A percentile compares a stretch with the other conserved stretches of the same genome.
Evolutionary conservation across 2,329 filamentous ascomycete species (phyloP).

Genomic region (Calonectria montana): DNA sequence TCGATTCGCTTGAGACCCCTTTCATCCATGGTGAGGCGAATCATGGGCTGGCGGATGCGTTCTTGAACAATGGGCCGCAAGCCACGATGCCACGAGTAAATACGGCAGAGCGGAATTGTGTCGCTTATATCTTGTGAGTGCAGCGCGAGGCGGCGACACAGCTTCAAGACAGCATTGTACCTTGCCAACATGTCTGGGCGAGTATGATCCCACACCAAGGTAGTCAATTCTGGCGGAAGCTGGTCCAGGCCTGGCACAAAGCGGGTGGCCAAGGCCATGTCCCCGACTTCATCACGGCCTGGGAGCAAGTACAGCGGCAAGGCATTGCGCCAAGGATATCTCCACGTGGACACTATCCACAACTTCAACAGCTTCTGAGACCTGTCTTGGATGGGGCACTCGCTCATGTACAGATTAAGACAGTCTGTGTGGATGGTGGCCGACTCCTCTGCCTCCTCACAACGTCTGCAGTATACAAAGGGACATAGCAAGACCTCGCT

Average conservation of each 20-base stretch:
- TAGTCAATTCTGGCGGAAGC: not conserved
- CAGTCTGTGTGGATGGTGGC: constrained; percentile 5
- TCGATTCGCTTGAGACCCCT: not conserved
- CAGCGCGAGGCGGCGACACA: not conserved
- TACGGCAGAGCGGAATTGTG: not conserved
- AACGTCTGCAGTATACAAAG: not conserved
- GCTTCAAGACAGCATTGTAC: not conserved
- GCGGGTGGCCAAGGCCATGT: not conserved
- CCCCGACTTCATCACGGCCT: not conserved
- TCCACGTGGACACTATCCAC: not conserved
- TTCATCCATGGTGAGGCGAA: not conserved
- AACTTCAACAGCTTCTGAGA: not conserved
- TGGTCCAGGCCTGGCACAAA: not conserved
- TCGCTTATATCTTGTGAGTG: not conserved
- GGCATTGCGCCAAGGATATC: constrained; percentile 5
- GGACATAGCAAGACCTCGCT: not conserved
- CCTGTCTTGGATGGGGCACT: not conserved
- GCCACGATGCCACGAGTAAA: not conserved
- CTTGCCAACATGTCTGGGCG: not conserved
- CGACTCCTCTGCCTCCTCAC: not conserved
- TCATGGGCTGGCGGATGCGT: not conserved
- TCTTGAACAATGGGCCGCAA: not conserved
- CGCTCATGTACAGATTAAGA: not conserved
- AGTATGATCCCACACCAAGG: not conserved
- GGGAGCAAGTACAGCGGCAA: not conserved